phyloP scores from a whole-genome alignment of 2,329 filamentous ascomycete species.

The Leptosphaerulina australis region DNA sequence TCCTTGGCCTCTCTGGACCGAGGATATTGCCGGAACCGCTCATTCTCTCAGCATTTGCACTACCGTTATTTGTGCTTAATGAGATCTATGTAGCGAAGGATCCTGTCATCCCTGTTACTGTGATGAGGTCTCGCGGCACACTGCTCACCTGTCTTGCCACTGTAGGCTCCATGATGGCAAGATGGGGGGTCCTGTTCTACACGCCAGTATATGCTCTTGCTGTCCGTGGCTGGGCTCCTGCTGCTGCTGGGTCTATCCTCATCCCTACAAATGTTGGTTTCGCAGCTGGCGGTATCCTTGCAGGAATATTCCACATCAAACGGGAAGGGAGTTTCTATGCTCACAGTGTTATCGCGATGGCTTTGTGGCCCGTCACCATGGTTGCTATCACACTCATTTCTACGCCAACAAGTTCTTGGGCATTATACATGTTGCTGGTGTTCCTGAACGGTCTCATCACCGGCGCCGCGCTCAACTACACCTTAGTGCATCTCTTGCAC shows the following conservation, averaged over 20 bases:
- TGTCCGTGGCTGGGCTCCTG: conserved; percentile 71
- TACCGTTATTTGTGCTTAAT: conserved; percentile 62
- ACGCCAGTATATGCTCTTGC: conserved; percentile 79
- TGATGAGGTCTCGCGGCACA: conserved; percentile 72
- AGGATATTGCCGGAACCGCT: conserved; percentile 66
- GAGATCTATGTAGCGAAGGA: conserved; percentile 69
- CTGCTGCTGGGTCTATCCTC: conserved; percentile 74
- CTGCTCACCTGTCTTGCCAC: conserved; percentile 76
- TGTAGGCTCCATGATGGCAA: conserved; percentile 77
- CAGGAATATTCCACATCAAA: conserved; percentile 77
- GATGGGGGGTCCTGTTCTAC: conserved; percentile 83
- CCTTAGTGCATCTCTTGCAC: conserved; percentile 78
- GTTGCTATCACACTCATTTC: conserved; percentile 63
- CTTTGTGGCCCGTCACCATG: conserved; percentile 66
- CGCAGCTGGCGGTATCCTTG: conserved; percentile 72
- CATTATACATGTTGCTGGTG: conserved; percentile 64
- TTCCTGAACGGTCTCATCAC: conserved; percentile 75
- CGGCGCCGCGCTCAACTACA: conserved; percentile 79
- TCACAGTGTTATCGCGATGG: conserved; percentile 65
- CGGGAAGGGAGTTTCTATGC: conserved; percentile 75
- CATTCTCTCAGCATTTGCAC: conserved; percentile 60
- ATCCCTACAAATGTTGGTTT: conserved; percentile 85
- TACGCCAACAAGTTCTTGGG: conserved; percentile 58
- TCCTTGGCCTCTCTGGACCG: conserved; percentile 71
- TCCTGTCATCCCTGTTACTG: conserved; percentile 74